phyloP scores from a whole-genome alignment of 1,284 basidiomycete genomes.

The Boletus sp. region DNA sequence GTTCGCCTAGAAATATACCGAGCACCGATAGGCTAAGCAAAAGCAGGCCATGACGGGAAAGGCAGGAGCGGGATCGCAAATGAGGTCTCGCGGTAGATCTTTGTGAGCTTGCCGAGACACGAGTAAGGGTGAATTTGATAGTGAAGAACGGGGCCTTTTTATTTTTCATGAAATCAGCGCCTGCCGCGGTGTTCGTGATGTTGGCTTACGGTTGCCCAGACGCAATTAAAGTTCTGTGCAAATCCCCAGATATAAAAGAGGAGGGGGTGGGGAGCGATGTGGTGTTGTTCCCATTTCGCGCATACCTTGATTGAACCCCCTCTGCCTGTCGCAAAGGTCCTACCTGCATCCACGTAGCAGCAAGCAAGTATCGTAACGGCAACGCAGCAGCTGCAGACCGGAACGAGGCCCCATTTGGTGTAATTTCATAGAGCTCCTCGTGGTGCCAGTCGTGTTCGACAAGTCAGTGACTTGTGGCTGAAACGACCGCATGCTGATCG shows the following conservation, averaged over 20 bases:
- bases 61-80: slow-evolving; percentile 23
- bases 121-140: slow-evolving; percentile 30
- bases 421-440: not conserved
- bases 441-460: slow-evolving; percentile 5
- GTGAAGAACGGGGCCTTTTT: slow-evolving; percentile 27
- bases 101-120: slow-evolving; percentile 32
- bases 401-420: slow-evolving; percentile 4
- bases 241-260: slow-evolving; percentile 33
- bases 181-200: slow-evolving; percentile 31
- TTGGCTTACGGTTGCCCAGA: slow-evolving; percentile 21
- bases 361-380: slow-evolving; percentile 9
- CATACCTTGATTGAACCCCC: slow-evolving; percentile 15
- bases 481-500: slow-evolving; percentile 17
- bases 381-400: slow-evolving; percentile 2
- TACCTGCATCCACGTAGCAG: slow-evolving; percentile 12
- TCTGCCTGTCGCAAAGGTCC: not conserved
- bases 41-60: slow-evolving; percentile 34
- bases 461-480: slow-evolving; percentile 19
- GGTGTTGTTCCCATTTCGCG: slow-evolving; percentile 19
- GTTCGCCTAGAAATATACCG: slow-evolving; percentile 34
- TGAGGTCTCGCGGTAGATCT: slow-evolving; percentile 24
- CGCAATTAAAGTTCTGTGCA: slow-evolving; percentile 33
- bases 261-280: slow-evolving; percentile 5
- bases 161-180: slow-evolving; percentile 29
- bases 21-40: slow-evolving; percentile 40